Conservation (phyloP, 163 green algal genomes). For the Scenedesmus sp. region DNA sequence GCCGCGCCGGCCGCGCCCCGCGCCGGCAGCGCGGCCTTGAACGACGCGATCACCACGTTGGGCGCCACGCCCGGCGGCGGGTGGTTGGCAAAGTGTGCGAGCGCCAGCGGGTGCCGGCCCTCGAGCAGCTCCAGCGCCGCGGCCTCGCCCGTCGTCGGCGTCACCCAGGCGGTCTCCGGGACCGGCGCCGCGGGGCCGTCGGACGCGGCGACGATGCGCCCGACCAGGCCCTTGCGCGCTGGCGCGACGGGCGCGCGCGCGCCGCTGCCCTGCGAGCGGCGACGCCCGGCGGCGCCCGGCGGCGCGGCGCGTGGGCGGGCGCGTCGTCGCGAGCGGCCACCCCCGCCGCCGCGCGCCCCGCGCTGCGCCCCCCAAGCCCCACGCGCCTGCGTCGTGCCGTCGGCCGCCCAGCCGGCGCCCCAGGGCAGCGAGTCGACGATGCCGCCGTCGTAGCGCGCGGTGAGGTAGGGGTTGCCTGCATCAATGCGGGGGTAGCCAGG, state of each 20-base stretch:
- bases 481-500: conserved; percentile 72
- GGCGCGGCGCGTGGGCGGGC: no score
- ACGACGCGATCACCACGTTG: conserved; percentile 73
- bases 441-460: conserved; percentile 71
- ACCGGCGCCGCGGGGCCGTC: conserved; percentile 9
- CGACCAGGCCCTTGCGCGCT: conserved; percentile 6
- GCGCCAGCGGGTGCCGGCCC: conserved; percentile 66
- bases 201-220: conserved; percentile 8
- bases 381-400: background rate
- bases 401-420: conserved; percentile 51
- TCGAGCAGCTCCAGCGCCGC: conserved; percentile 51
- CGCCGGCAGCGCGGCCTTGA: conserved; percentile 39
- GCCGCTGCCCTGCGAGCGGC: background rate
- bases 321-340: no score
- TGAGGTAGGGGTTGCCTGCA: conserved; percentile 69
- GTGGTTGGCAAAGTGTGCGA: conserved; percentile 84
- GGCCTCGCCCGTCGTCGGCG: conserved; percentile 27
- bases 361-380: no score
- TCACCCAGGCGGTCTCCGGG: conserved; percentile 29
- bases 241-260: background rate
- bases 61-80: conserved; percentile 57
- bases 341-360: no score
- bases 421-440: conserved; percentile 77
- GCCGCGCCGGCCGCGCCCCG: no score
- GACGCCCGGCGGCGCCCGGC: no score